Percentiles rank a stretch among this genome's conserved stretches.
Conservation (phyloP, 192 early-diverging fungal genomes). For the Rhizophagus prolifer region DNA sequence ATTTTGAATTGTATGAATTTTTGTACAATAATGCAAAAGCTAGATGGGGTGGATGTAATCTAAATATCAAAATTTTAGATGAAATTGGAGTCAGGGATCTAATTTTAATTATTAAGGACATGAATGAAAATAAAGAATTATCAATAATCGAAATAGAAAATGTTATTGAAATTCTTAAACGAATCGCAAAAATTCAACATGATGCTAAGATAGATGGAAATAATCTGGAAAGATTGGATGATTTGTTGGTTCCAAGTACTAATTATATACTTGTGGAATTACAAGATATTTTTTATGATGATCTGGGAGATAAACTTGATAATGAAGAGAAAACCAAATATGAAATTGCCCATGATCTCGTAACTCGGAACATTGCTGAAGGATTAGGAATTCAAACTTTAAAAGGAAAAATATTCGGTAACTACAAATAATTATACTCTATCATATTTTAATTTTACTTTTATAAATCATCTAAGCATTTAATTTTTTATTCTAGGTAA, state of each 20-base stretch:
- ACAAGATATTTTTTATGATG: constrained; percentile 14
- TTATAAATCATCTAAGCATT: neutral
- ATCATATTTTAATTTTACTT: neutral
- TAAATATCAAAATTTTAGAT: neutral
- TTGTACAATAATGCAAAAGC: neutral
- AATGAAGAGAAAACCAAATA: neutral
- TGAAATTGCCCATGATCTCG: neutral
- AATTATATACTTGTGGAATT: neutral
- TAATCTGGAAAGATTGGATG: neutral
- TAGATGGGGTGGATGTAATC: no score
- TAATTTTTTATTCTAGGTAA: neutral
- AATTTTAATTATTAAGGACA: neutral
- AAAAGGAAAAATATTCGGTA: neutral
- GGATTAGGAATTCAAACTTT: neutral
- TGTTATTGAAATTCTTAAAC: neutral
- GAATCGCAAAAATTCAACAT: neutral
- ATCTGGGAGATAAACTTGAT: neutral
- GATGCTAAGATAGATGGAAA: neutral
- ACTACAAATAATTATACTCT: neutral
- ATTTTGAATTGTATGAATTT: constrained; percentile 14
- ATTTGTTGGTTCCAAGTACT: neutral
- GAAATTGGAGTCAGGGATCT: neutral
- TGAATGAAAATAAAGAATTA: neutral
- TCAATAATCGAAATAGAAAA: neutral
- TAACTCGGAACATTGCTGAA: neutral